Base-by-base conservation (phyloP, 371 early-diverging fungal genomes). In the Apophysomyces trapeziformis region DNA sequence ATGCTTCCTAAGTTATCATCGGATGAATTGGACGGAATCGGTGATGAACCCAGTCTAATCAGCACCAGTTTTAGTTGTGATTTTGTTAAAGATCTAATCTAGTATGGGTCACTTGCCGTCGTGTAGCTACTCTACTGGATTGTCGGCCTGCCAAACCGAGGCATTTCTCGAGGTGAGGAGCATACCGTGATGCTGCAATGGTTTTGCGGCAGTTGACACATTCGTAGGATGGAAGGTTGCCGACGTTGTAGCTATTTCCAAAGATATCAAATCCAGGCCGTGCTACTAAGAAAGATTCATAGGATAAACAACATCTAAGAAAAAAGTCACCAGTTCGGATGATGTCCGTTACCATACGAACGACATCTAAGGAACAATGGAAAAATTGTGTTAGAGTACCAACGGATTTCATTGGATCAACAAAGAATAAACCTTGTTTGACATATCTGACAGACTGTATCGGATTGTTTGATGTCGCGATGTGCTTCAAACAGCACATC, bases 91-190 rank as follows among this genome's bases (percentile, higher is more conserved):
- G n/a, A 14, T n/a, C 39, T 18, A 7, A 35, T 1, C 21, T 50
- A 21, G 5, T 6, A 8, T 9, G 9, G 9, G 7, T 5, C 8
- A 41, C 65, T 68, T 70, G 85, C 85, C 88, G 76, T 76, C 88
- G 69, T 66, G 81, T 87, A 6, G 87, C 89, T 11, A 86, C 87
- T 41, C 92, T 73, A 61, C 88, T 85, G 3, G 89, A 86, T 18
- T 82, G 75, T 69, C 94, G 76, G 58, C 95, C 90, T 26, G 91
- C 86, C 38, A 96, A 71, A 3, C 95, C 95, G 60, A 96, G 78
- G 75, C 96, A 96, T 66, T 94, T 95, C 75, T 95, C 95, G 60
- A 96, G 75, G 76, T 95, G 95, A 21, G 93, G 86, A 1, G 95
- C 94, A 70, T 92, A 96, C 66, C 95, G 81, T 38, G 87, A 83